Base-by-base conservation (phyloP, 163 green algal species). In the Coccomyxa subellipsoidea region DNA sequence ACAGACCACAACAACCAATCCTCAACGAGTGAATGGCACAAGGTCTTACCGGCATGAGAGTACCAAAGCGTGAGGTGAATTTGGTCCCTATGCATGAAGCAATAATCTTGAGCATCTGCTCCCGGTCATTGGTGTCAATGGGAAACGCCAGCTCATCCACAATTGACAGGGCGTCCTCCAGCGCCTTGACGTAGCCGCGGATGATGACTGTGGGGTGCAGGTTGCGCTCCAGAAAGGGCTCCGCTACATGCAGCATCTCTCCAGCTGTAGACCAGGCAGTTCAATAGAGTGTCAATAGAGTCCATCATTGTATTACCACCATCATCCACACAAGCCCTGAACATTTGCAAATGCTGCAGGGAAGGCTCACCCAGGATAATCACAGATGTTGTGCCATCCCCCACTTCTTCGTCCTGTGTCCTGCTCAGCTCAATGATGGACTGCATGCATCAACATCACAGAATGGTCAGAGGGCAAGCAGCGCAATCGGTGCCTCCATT, bases 341-440 rank as follows among this genome's bases (percentile, higher is more conserved):
- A 18, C 47, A 73, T 5, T 73, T 35, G 66, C 66, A 73, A n/a
- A 18, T 73, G 66, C 27, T 34, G 59, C 27, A 6, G 66, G 8
- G 18, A 59, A 59, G n/a, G 23, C 89, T 83, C 84, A 94, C 92
- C 95, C 27, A 99, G 90, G 54, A 99, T 99, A 87, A 99, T 99
- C 71, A 99, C 97, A 29, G 93, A 98, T 27, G 97, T 99, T 27
- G 97, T 99, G 78, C 97, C 97, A 85, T 99, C 97, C 3, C 97
- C 97, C 27, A 99, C 96, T 85, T 99, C 95, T 89, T 99, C 96
- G 84, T 99, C 96, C 89, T 99, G 97, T 1, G 95, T 99, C 38
- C 97, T 86, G 85, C 92, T 97, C 5, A 99, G 89, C 90, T 99
- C 96, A 69, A 99, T 99, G 90, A 99, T 97, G 54, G 90, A 96